These are phyloP conservation scores for Thalassiosira exigua DNA, from an alignment of 352 stramenopile genomes.

Conservation along the genomic window DNA sequence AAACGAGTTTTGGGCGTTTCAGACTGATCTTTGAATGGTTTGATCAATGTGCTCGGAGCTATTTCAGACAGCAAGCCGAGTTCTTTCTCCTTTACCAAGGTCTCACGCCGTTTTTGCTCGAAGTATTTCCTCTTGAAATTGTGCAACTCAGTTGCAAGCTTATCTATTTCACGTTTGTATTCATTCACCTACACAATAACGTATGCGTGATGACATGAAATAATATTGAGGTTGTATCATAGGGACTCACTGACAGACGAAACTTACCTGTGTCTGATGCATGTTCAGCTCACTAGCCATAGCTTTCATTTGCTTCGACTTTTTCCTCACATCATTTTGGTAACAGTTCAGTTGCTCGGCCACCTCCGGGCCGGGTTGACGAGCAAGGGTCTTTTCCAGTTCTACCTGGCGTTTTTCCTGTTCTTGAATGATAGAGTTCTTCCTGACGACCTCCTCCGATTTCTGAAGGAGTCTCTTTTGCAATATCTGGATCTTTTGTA, in stretches of 20 bases:
- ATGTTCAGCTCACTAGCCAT: slow-evolving; percentile 98
- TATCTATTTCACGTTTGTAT: slow-evolving; percentile 84
- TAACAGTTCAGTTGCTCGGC: slow-evolving; percentile 94
- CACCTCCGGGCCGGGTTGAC: slow-evolving; percentile 93
- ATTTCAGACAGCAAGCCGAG: slow-evolving; percentile 81
- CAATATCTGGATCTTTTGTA: slow-evolving; percentile 96
- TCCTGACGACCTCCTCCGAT: slow-evolving; percentile 93
- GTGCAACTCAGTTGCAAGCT: slow-evolving; percentile 39
- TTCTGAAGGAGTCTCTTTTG: slow-evolving; percentile 95
- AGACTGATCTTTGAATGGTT: slow-evolving; percentile 85
- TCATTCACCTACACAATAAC: slow-evolving; percentile 88
- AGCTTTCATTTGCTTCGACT: slow-evolving; percentile 96
- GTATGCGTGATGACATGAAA: no score
- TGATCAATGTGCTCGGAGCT: slow-evolving; percentile 1
- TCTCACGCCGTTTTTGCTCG: slow-evolving; percentile 46
- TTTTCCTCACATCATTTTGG: slow-evolving; percentile 94
- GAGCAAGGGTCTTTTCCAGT: slow-evolving; percentile 91
- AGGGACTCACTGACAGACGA: no score
- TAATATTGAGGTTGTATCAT: no score
- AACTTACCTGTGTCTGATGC: slow-evolving; percentile 86
- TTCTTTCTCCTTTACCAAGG: slow-evolving; percentile 30
- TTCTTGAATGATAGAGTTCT: slow-evolving; percentile 94
- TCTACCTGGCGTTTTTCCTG: slow-evolving; percentile 95
- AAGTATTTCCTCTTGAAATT: slow-evolving; percentile 53
- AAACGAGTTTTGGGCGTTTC: slow-evolving; percentile 89